phyloP scores from a whole-genome alignment of 257 asterid species.

The Nicotiana obtusifolia region DNA sequence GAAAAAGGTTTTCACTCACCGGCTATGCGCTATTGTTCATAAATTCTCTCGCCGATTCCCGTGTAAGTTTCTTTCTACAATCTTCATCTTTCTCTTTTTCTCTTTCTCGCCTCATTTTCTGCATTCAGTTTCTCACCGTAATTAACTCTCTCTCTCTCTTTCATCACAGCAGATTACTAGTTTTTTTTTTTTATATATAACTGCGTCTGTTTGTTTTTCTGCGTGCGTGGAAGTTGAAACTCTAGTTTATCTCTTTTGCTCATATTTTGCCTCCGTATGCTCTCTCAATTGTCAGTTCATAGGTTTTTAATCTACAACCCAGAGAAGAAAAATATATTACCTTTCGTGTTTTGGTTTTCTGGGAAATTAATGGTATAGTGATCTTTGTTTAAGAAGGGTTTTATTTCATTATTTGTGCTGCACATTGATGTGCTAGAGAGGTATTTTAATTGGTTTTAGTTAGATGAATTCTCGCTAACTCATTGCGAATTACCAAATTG shows the following conservation, averaged over 20 bases:
- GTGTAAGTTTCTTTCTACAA: conserved; percentile 2
- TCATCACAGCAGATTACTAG: neutral
- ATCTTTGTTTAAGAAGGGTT: neutral
- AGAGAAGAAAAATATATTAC: neutral
- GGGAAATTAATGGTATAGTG: neutral
- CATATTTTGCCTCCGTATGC: neutral
- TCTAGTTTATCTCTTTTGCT: neutral
- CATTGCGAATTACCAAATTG: neutral
- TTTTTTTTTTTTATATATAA: neutral
- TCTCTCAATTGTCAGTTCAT: neutral
- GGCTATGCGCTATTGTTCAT: conserved; percentile 15
- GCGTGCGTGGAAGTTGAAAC: neutral
- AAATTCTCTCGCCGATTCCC: conserved; percentile 7
- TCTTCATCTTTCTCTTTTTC: conserved; percentile 1
- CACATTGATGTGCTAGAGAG: neutral
- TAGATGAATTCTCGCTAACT: neutral
- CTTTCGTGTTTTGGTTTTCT: neutral
- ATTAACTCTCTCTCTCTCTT: no score
- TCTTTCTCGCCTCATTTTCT: conserved; percentile 22
- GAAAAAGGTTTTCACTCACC: conserved; percentile 21
- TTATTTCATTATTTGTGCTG: neutral
- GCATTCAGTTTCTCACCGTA: neutral
- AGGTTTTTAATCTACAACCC: neutral
- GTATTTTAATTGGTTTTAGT: neutral
- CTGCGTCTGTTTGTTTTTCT: neutral